Evolutionary conservation across 208 protist genomes (phyloP).

Genomic region (Leishmania tropica): DNA sequence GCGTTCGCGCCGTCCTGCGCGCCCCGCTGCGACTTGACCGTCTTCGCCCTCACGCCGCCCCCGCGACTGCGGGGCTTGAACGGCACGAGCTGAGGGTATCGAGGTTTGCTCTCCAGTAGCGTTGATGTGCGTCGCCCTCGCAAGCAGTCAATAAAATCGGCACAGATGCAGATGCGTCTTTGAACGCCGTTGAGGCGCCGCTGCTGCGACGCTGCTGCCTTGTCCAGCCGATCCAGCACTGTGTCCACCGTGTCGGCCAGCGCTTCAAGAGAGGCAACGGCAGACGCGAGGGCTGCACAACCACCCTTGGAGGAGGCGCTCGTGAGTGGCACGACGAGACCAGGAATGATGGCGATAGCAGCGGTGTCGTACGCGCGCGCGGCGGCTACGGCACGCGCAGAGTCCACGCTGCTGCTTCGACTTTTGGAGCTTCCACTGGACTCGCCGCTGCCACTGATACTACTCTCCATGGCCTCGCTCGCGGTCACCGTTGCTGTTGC

Average conservation of each 20-base stretch:
- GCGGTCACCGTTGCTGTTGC: neutral
- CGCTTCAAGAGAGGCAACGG: slow-evolving; percentile 26
- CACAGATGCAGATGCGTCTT: slow-evolving; percentile 22
- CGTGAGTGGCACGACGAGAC: slow-evolving; percentile 33
- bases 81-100: slow-evolving; percentile 16
- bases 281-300: slow-evolving; percentile 17
- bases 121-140: slow-evolving; percentile 7
- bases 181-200: slow-evolving; percentile 9
- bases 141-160: neutral
- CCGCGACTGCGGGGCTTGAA: neutral
- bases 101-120: slow-evolving; percentile 23
- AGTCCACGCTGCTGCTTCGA: slow-evolving; percentile 21
- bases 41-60: no score
- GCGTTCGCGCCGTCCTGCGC: neutral
- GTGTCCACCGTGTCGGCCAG: slow-evolving; percentile 18
- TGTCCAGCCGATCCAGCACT: slow-evolving; percentile 21
- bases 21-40: neutral
- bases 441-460: neutral
- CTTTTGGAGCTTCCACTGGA: neutral
- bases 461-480: neutral
- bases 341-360: slow-evolving; percentile 15
- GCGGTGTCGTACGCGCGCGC: slow-evolving; percentile 24
- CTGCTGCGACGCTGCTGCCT: slow-evolving; percentile 6
- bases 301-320: slow-evolving; percentile 23
- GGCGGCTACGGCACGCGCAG: neutral